phyloP scores from a whole-genome alignment of 225 moss, liverwort and hornwort genomes.

The Asterella californica region DNA sequence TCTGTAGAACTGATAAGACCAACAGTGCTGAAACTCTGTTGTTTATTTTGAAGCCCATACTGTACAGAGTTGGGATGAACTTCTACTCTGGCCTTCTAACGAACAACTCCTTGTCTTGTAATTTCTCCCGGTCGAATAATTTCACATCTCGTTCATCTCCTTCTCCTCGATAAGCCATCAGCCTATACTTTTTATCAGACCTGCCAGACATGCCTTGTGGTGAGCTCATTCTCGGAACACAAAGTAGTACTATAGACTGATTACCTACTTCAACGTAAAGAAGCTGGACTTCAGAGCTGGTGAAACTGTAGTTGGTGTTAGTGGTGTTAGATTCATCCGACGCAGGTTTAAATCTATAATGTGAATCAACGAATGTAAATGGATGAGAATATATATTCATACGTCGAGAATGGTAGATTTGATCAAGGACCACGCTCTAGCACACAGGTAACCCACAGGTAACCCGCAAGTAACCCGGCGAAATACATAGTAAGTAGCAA shows the following conservation, averaged over 20 bases:
- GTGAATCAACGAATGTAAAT: too few species aligned
- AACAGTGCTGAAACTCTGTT: background rate
- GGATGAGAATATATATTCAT: too few species aligned
- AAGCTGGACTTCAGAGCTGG: background rate
- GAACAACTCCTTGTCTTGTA: constrained; percentile 8
- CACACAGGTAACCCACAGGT: too few species aligned
- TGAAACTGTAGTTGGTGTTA: background rate
- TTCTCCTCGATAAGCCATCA: constrained; percentile 76
- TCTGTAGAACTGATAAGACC: background rate
- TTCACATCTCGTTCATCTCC: constrained; percentile 24
- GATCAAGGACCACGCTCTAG: too few species aligned
- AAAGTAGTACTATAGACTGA: background rate
- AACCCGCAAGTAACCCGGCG: too few species aligned
- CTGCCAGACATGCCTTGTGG: constrained; percentile 29
- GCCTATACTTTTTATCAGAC: constrained; percentile 68
- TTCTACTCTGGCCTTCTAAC: constrained; percentile 9
- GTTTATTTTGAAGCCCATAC: background rate
- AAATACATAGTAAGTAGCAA: too few species aligned
- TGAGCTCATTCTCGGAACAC: background rate
- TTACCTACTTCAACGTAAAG: background rate
- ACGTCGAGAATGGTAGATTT: too few species aligned
- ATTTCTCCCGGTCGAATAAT: background rate
- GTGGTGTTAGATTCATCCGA: too few species aligned
- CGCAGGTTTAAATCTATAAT: too few species aligned
- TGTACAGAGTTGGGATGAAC: background rate